A percentile compares a stretch with the other conserved stretches of the same genome.
Evolutionary conservation across 2,329 filamentous ascomycete genomes (phyloP).

Genomic region (Dothiorella sarmentorum): DNA sequence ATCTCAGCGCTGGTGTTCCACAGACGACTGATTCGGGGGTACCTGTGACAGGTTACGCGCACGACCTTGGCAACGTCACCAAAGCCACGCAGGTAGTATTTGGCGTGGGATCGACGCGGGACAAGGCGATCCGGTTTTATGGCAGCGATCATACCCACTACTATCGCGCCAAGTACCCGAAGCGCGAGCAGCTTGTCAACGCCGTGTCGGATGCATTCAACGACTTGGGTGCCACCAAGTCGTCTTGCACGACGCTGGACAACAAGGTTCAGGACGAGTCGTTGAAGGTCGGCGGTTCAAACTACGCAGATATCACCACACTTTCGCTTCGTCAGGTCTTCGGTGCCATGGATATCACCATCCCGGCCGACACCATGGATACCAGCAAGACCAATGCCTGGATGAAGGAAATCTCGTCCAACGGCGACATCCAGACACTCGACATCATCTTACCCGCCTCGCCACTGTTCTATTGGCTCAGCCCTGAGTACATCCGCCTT

Average conservation of each 20-base stretch:
- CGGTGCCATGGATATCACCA: slow-evolving; percentile 41
- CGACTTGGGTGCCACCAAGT: slow-evolving; percentile 37
- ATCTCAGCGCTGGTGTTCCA: slow-evolving; percentile 23
- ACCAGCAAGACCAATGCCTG: slow-evolving; percentile 35
- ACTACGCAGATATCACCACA: slow-evolving; percentile 42
- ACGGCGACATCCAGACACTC: slow-evolving; percentile 44
- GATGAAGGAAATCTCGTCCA: slow-evolving; percentile 44
- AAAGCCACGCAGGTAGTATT: slow-evolving; percentile 35
- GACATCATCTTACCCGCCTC: slow-evolving; percentile 44
- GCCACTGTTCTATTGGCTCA: slow-evolving; percentile 42
- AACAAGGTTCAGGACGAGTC: slow-evolving; percentile 29
- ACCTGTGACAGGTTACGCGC: slow-evolving; percentile 25
- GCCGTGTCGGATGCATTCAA: slow-evolving; percentile 41
- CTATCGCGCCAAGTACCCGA: slow-evolving; percentile 35
- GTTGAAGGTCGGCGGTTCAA: slow-evolving; percentile 32
- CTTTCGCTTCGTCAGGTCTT: slow-evolving; percentile 42
- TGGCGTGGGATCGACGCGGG: slow-evolving; percentile 41
- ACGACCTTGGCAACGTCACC: slow-evolving; percentile 37
- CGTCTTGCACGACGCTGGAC: slow-evolving; percentile 35
- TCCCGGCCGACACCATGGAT: slow-evolving; percentile 30
- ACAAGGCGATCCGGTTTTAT: slow-evolving; percentile 41
- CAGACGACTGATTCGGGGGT: slow-evolving; percentile 24
- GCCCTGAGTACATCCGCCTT: slow-evolving; percentile 43
- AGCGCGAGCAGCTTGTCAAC: slow-evolving; percentile 24
- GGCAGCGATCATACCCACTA: slow-evolving; percentile 40